These are phyloP conservation scores for Clonostachys rosea DNA, from an alignment of 2,329 filamentous ascomycete species.

Conservation along the genomic window DNA sequence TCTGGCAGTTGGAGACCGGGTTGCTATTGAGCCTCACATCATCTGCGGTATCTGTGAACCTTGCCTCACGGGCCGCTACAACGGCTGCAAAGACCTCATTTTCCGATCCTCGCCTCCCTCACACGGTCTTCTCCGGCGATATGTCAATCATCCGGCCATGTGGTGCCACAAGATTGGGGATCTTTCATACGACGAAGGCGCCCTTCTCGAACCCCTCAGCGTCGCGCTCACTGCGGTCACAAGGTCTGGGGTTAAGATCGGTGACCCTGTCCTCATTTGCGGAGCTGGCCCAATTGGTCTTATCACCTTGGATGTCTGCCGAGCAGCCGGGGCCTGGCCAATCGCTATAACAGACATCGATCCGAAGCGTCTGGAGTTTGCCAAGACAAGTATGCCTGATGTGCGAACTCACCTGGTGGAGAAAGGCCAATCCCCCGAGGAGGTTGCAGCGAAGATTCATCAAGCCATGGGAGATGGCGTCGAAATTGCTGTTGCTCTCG, in stretches of 20 bases:
- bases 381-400: constrained; percentile 1
- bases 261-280: constrained; percentile 50
- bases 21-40: constrained; percentile 60
- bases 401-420: constrained; percentile 3
- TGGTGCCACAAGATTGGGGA: constrained; percentile 52
- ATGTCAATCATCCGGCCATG: constrained; percentile 49
- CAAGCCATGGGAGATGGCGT: constrained; percentile 48
- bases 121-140: constrained; percentile 53
- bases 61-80: constrained; percentile 52
- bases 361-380: constrained; percentile 1
- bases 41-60: constrained; percentile 55
- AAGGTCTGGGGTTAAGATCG: constrained; percentile 45
- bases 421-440: not conserved
- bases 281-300: constrained; percentile 63
- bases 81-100: constrained; percentile 56
- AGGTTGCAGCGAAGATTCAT: not conserved
- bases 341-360: constrained; percentile 62
- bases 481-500: constrained; percentile 57
- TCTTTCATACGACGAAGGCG: constrained; percentile 52
- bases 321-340: constrained; percentile 58
- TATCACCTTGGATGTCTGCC: constrained; percentile 51
- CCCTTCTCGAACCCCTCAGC: constrained; percentile 59
- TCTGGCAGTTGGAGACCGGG: constrained; percentile 42
- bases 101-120: constrained; percentile 53
- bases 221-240: constrained; percentile 58